Evolutionary conservation across 805 yeast genomes (phyloP), one percentile per base, ranked within the genome.

Genomic region (Candida incommunis): DNA sequence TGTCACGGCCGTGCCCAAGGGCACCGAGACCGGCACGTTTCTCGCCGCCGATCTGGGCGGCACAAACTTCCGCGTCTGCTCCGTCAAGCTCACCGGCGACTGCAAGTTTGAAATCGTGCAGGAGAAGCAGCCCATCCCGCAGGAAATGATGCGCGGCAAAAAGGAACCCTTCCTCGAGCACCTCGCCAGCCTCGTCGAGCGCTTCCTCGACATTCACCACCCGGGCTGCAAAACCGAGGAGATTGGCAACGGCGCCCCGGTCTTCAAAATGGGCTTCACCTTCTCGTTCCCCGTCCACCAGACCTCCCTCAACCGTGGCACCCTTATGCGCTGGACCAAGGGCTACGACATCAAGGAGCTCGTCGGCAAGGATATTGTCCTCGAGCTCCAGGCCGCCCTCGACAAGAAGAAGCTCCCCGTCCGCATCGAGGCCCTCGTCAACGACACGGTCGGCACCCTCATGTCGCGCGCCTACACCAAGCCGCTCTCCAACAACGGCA

Each of bases 41-140:
- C 67, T 90, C 48, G 97, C 97, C 45, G 95, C 92, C 3, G 97
- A 90, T 59, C 70, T 90, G 44, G 98, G 98, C 50, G 97, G 97
- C 43, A 88, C 97, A 47, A 88, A 92, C 62, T 86, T 90, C 66
- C 73, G 98, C 56, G 95, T 92, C 22, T 87, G 96, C 60, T 86
- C 96, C 1, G 88, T 90, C 24, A 61, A 71, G 29, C 70, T 90
- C 54, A 50, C 61, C 27, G 72, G 72, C 23, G 64, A 67, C 54
- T 85, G 83, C 52, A 79, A 90, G n/a, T 87, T 80, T 61, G 69
- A 72, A 22, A 65, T 88, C 48, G 75, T 76, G 52, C 96, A 90
- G 61, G 66, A 77, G 43, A 88, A 90, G 63, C 72, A 72, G 50
- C 80, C 80, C 47, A 82, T 92, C 40, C 96, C 96, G 2, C 70